Base-by-base conservation (phyloP, 768 basidiomycete species). In the Mrakia frigida region DNA sequence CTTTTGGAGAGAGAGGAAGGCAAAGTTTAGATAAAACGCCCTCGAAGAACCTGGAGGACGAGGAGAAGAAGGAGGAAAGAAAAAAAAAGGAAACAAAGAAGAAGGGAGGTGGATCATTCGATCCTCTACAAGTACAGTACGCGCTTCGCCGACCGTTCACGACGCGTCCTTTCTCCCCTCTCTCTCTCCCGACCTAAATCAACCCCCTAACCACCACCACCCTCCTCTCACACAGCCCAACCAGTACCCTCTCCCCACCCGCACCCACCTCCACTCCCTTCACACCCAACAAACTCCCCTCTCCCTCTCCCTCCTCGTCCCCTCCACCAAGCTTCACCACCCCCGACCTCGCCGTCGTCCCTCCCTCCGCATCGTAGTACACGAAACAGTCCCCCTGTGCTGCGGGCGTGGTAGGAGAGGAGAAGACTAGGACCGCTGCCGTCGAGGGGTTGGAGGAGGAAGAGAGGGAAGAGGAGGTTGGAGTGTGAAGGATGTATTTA, bases 401-500 rank as follows among this genome's bases (percentile, higher is more conserved):
- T 90, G 90, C 37, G 89, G 87, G 75, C 88, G 79, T 81, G 6
- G 79, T 77, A 35, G 74, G 74, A 63, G 79, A 70, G 21, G 80
- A 77, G 41, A 73, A 67, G 50, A 61, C 73, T 0, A 50, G 28
- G 13, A 78, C 31, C 23, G 78, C 10, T 6, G 52, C 7, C 3
- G n/a, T 53, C 10, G 1, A 6, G 56, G 56, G 18, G 52, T 14
- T 43, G 10, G 43, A 14, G 43, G 43, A 43, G 43, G 43, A 14
- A 14, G 16, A 14, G 43, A 43, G 25, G 46, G 39, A 41, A 2
- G 74, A 21, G 7, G 75, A 23, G 21, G 52, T 41, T 7, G 86
- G 86, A 46, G 89, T 83, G 81, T 98, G 94, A 80, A 91, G 88
- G 1, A 92, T 92, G 84, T 95, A 94, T 28, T 93, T 89, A 0